Percentiles rank a stretch among this genome's conserved stretches.
phyloP scores from a whole-genome alignment of 768 basidiomycete genomes.

The Boletus sp. region DNA sequence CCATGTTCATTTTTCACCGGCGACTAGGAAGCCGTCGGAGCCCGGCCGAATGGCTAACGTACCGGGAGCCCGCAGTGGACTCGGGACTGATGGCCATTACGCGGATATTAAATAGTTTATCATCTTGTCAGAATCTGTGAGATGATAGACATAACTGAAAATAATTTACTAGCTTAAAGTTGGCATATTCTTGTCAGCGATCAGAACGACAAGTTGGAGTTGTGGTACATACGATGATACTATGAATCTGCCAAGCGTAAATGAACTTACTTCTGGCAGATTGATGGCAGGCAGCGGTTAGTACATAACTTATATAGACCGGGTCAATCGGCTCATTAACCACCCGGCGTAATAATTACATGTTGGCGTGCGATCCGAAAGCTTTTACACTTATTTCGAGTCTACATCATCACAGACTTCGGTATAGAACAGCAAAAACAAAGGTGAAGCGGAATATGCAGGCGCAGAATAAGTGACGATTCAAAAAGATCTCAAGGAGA shows the following conservation, averaged over 20 bases:
- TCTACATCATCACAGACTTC: background rate
- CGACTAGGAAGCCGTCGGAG: background rate
- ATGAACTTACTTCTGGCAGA: too few relatives aligned
- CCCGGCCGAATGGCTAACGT: background rate
- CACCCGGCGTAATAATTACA: background rate
- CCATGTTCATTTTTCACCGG: constrained; percentile 1
- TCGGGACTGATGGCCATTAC: background rate
- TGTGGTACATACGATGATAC: too few relatives aligned
- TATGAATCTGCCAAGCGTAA: too few relatives aligned
- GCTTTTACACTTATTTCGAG: background rate
- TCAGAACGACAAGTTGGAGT: too few relatives aligned
- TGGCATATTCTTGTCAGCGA: too few relatives aligned
- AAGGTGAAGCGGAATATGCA: background rate
- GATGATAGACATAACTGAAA: too few relatives aligned
- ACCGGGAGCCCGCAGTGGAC: background rate
- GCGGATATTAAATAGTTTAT: background rate
- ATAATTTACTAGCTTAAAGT: too few relatives aligned
- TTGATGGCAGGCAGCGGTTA: too few relatives aligned
- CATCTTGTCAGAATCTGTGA: too few relatives aligned
- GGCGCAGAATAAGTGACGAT: background rate
- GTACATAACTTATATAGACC: too few relatives aligned
- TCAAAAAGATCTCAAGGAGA: constrained; percentile 71
- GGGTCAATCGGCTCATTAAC: too few relatives aligned
- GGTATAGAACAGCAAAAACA: constrained; percentile 1
- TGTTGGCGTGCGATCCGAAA: background rate